Evolutionary conservation across 2,329 filamentous ascomycete species (phyloP).

Genomic region (Calonectria pseudoreteaudii): DNA sequence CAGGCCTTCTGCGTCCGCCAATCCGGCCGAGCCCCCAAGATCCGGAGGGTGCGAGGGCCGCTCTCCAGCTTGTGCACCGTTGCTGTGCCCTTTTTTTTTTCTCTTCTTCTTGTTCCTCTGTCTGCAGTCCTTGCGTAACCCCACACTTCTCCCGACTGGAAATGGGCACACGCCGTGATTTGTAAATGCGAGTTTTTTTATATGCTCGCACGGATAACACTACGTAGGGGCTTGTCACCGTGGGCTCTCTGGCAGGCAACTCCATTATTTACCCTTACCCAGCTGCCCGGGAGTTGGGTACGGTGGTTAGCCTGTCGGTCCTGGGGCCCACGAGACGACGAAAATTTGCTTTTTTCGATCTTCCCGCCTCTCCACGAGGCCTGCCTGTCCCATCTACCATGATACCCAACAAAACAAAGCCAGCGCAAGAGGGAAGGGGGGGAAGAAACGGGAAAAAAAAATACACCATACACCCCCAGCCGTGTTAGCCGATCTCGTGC

Average conservation of each 20-base stretch:
- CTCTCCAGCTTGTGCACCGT: slow-evolving; percentile 11
- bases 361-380: slow-evolving; percentile 37
- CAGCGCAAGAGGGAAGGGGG: neutral
- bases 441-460: neutral
- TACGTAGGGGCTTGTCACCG: neutral
- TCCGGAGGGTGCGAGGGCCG: neutral
- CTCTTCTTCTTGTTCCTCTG: neutral
- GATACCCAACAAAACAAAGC: slow-evolving; percentile 20
- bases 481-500: slow-evolving; percentile 5
- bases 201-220: neutral
- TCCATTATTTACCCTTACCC: slow-evolving; percentile 19
- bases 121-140: neutral
- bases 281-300: slow-evolving; percentile 26
- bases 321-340: neutral
- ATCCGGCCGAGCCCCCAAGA: neutral
- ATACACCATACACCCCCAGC: slow-evolving; percentile 22
- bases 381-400: slow-evolving; percentile 20
- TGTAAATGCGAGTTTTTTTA: neutral
- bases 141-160: neutral
- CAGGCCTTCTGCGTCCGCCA: neutral
- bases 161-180: neutral
- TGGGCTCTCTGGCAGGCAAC: neutral
- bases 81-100: slow-evolving; percentile 2
- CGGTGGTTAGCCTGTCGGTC: neutral
- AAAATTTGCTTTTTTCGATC: slow-evolving; percentile 39